phyloP scores from a whole-genome alignment of 306 rosid genomes.

The Prosopis cineraria region DNA sequence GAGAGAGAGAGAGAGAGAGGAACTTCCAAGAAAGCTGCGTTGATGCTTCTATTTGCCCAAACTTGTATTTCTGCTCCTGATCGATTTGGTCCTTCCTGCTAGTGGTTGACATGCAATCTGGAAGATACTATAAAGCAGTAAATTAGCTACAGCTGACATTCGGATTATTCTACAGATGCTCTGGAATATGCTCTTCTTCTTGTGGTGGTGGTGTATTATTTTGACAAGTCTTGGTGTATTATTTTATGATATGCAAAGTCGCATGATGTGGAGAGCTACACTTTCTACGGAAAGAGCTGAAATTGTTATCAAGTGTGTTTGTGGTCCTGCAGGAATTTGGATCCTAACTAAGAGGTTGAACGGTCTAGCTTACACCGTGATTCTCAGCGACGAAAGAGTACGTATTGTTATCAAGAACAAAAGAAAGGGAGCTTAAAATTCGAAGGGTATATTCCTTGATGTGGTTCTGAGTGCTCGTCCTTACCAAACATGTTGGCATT shows the following conservation, averaged over 20 bases:
- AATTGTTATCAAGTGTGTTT: neutral
- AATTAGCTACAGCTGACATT: neutral
- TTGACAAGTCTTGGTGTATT: no score
- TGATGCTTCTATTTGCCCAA: conserved; percentile 24
- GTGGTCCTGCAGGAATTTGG: neutral
- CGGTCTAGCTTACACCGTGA: neutral
- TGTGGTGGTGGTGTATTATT: no score
- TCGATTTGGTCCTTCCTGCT: neutral
- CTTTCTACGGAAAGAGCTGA: neutral
- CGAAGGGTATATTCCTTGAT: neutral
- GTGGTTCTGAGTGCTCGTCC: neutral
- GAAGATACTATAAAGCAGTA: neutral
- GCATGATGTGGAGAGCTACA: neutral
- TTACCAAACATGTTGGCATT: neutral
- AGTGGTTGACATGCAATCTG: neutral
- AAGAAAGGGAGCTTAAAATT: no score
- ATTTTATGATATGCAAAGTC: neutral
- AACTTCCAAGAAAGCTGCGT: neutral
- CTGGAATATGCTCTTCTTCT: neutral
- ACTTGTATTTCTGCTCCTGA: conserved; percentile 8
- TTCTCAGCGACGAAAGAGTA: neutral
- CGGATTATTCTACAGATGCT: conserved; percentile 1
- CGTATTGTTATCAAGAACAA: neutral
- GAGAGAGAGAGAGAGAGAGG: neutral
- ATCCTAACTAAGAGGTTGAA: neutral